Base-by-base conservation (phyloP, 305 asterid genomes). In the Fraxinus sp. region DNA sequence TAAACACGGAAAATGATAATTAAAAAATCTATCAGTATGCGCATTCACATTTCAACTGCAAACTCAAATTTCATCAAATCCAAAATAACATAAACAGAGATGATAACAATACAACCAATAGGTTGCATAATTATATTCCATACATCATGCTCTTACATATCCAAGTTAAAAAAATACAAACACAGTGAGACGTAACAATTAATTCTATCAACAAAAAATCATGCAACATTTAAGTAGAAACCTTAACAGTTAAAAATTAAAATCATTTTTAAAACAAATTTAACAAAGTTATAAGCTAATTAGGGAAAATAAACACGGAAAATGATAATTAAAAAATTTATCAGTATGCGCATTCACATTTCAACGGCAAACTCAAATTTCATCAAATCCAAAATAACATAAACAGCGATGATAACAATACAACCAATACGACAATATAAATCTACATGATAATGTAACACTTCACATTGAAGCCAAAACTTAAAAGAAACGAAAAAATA, bases 391-490 rank as follows among this genome's bases (percentile, higher is more conserved):
- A 68, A 28, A 28, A 28, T 8, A 68, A 11, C 74, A 68, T 26
- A 68, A 68, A 66, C 20, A 10, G 9, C 11, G 36, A 68, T 59
- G 24, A 7, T 26, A 68, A 28, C n/a, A 24, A 3, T 68, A 9
- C 37, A 26, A 30, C 13, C 36, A 24, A 22, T 7, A 64, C 16
- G 33, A 64, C 16, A 64, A 64, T 22, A 20, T 11, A 64, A 22
- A 64, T 64, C 75, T 76, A 74, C 44, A 66, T 73, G 74, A 68
- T 68, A 68, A 68, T 68, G 74, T 68, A 68, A 26, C 74, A 28
- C 9, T 28, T 68, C 37, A 28, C 36, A 68, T 30, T 18, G 46
- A 44, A 39, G 62, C 83, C 26, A 59, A 39, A 18, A 33, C 55
- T 79, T 37, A 7, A 24, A 36, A 30, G 76, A 80, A 70, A 10